These are phyloP conservation scores for Aspergillus egyptiacus DNA, from an alignment of 495 filamentous ascomycete species.

Conservation along the genomic window DNA sequence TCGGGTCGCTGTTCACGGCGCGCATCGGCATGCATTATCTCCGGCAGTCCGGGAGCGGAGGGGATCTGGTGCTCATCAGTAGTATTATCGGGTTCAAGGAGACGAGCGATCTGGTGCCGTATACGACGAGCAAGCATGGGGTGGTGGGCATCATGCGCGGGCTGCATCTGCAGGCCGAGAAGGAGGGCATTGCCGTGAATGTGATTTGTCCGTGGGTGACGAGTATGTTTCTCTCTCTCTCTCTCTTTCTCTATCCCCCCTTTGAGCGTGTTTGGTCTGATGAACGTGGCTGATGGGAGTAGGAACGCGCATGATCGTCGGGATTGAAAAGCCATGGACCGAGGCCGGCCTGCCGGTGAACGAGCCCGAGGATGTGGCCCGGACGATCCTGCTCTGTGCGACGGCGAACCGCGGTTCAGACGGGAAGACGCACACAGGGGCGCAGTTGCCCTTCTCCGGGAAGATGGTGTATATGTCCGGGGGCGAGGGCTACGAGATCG, in stretches of 20 bases:
- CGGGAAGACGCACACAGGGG: neutral
- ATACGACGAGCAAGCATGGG: constrained; percentile 5
- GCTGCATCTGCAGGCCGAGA: neutral
- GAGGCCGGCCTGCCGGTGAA: neutral
- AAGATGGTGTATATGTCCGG: constrained; percentile 6
- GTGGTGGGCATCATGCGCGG: constrained; percentile 10
- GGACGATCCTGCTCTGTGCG: neutral
- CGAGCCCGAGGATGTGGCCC: constrained; percentile 2
- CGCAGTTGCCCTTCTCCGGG: constrained; percentile 2
- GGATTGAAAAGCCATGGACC: constrained; percentile 2
- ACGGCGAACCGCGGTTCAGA: constrained; percentile 1
- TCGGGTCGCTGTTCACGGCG: constrained; percentile 4
- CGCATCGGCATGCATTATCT: constrained; percentile 6
- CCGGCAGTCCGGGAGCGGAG: neutral
- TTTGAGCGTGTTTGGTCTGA: too few species aligned
- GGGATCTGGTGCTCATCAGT: constrained; percentile 5
- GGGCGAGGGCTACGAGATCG: constrained; percentile 3
- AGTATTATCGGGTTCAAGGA: constrained; percentile 8
- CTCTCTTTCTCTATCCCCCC: neutral
- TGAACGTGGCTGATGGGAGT: neutral
- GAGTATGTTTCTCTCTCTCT: neutral
- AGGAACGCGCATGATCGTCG: constrained; percentile 3
- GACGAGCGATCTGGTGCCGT: neutral
- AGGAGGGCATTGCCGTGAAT: constrained; percentile 2
- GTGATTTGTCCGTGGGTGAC: constrained; percentile 10